phyloP scores from a whole-genome alignment of 1,284 basidiomycete genomes.

The Fomitopsis schrenkii region DNA sequence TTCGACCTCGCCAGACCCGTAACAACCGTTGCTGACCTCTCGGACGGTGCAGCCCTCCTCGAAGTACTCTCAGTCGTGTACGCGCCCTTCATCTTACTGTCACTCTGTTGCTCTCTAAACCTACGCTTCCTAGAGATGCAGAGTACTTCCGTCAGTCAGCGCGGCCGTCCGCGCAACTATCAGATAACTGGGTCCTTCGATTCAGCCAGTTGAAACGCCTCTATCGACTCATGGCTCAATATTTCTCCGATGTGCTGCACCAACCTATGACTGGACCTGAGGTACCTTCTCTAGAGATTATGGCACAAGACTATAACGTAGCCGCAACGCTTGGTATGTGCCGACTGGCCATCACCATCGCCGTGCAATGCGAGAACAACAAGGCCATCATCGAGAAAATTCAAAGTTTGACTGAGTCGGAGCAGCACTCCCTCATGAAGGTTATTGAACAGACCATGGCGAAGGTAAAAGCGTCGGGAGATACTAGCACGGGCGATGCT shows the following conservation, averaged over 20 bases:
- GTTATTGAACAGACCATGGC: conserved; percentile 84
- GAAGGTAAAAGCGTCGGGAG: conserved; percentile 49
- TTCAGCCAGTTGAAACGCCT: conserved; percentile 81
- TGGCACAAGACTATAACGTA: conserved; percentile 72
- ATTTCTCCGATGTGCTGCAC: conserved; percentile 76
- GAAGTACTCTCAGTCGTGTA: conserved; percentile 71
- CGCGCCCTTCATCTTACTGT: neutral
- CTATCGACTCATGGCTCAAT: conserved; percentile 85
- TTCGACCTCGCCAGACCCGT: conserved; percentile 65
- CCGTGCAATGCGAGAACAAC: conserved; percentile 87
- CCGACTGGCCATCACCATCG: conserved; percentile 86
- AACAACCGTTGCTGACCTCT: conserved; percentile 59
- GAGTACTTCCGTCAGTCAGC: conserved; percentile 70
- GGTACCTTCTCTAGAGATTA: conserved; percentile 77
- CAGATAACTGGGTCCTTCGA: conserved; percentile 89
- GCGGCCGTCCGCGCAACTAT: conserved; percentile 51
- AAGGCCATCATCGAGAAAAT: conserved; percentile 83
- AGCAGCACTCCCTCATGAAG: conserved; percentile 84
- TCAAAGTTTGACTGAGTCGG: conserved; percentile 70
- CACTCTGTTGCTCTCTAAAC: neutral
- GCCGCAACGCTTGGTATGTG: conserved; percentile 73
- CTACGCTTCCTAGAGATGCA: conserved; percentile 53
- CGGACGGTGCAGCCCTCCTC: conserved; percentile 70
- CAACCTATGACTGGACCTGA: conserved; percentile 70
- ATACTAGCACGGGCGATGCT: conserved; percentile 42